A percentile compares a stretch with the other conserved stretches of the same genome.
These are phyloP conservation scores for Colletotrichum gloeosporioides DNA, from an alignment of 2,329 filamentous ascomycete genomes.

Conservation along the genomic window DNA sequence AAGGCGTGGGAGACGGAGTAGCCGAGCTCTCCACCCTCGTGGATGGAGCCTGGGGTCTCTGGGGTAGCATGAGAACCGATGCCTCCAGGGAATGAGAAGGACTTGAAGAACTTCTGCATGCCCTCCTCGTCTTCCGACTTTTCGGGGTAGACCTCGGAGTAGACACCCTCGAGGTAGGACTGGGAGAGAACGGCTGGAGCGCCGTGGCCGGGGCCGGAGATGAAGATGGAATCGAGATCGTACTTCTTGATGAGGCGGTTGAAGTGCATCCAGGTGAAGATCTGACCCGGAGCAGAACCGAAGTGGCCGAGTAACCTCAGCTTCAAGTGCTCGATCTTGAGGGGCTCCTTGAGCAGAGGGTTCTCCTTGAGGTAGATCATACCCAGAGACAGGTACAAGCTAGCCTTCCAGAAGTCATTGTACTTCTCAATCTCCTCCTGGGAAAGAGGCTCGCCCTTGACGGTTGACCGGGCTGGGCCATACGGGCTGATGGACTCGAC, in stretches of 20 bases:
- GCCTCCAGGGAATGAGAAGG: constrained; percentile 82
- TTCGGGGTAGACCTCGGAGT: constrained; percentile 78
- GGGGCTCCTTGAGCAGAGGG: constrained; percentile 72
- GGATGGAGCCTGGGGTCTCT: constrained; percentile 77
- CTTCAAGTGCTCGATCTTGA: constrained; percentile 75
- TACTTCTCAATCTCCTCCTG: constrained; percentile 71
- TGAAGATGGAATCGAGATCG: constrained; percentile 73
- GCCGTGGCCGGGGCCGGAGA: constrained; percentile 80
- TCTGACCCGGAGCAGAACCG: constrained; percentile 80
- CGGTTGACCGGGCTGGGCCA: constrained; percentile 68
- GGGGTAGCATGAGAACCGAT: constrained; percentile 81
- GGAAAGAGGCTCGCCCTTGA: constrained; percentile 66
- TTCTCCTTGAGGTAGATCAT: constrained; percentile 84
- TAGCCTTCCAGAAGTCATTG: constrained; percentile 77
- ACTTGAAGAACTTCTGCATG: constrained; percentile 79
- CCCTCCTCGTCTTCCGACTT: constrained; percentile 73
- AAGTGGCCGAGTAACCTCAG: constrained; percentile 77
- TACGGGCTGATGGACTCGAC: constrained; percentile 67
- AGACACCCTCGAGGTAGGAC: constrained; percentile 78
- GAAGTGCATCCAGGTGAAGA: constrained; percentile 83
- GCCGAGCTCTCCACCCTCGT: constrained; percentile 83
- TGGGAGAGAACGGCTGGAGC: constrained; percentile 79
- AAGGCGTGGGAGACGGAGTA: constrained; percentile 83
- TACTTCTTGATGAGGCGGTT: constrained; percentile 85
- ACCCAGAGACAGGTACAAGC: constrained; percentile 75